Conservation (phyloP, 805 yeast genomes). For the Wickerhamiella brachini region DNA sequence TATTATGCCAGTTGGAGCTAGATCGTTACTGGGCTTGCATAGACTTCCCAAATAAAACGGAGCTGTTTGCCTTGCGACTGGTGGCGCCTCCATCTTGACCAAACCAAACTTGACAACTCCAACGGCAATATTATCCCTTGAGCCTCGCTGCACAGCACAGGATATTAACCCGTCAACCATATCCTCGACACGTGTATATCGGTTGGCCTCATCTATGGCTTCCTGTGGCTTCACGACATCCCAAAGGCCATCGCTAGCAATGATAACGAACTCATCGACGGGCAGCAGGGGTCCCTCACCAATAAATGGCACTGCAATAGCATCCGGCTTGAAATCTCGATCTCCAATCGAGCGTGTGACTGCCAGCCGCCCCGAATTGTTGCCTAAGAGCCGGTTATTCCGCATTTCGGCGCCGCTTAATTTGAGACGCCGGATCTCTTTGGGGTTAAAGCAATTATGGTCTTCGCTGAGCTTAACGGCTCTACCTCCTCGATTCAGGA, state of each 20-base stretch:
- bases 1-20: no score
- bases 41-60: no score
- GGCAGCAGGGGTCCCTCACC: constrained; percentile 39
- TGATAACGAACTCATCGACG: constrained; percentile 51
- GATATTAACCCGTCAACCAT: constrained; percentile 8
- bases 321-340: constrained; percentile 57
- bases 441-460: constrained; percentile 3
- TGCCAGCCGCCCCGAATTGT: constrained; percentile 70
- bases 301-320: constrained; percentile 64
- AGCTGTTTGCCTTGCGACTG: no score
- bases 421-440: constrained; percentile 6
- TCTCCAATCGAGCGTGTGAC: constrained; percentile 78
- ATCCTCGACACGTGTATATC: constrained; percentile 9
- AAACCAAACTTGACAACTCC: constrained; percentile 9
- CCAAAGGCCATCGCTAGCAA: constrained; percentile 88
- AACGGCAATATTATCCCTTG: constrained; percentile 15
- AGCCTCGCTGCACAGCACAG: constrained; percentile 4
- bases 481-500: constrained; percentile 1
- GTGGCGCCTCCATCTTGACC: no score
- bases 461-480: constrained; percentile 7
- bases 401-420: not conserved
- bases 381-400: not conserved
- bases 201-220: constrained; percentile 47
- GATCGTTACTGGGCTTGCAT: no score
- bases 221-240: constrained; percentile 64